Percentiles rank a stretch among this genome's conserved stretches.
Evolutionary conservation across 768 basidiomycete genomes (phyloP).

Genomic region (Rhizopogon vesiculosus): DNA sequence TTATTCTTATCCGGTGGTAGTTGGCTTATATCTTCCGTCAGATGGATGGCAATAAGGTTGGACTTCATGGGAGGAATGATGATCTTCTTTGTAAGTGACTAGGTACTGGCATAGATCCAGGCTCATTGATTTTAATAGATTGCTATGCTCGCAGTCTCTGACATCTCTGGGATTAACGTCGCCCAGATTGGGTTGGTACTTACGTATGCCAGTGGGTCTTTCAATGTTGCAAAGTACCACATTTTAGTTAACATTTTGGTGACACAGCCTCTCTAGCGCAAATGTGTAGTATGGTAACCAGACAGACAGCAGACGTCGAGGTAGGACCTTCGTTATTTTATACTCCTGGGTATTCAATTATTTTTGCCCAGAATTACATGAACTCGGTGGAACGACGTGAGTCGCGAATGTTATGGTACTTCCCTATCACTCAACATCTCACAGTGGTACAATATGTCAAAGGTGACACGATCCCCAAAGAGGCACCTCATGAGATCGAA

Average conservation of each 20-base stretch:
- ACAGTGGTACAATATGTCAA: slow-evolving; percentile 53
- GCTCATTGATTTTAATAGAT: slow-evolving; percentile 34
- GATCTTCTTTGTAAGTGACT: slow-evolving; percentile 43
- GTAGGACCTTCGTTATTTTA: slow-evolving; percentile 23
- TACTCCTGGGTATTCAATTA: background rate
- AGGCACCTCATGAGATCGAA: slow-evolving; percentile 58
- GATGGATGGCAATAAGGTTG: slow-evolving; percentile 69
- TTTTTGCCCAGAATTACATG: slow-evolving; percentile 51
- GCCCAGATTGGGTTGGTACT: slow-evolving; percentile 70
- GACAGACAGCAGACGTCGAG: slow-evolving; percentile 64
- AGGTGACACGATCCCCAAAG: slow-evolving; percentile 49
- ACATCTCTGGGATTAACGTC: slow-evolving; percentile 52
- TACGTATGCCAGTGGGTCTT: slow-evolving; percentile 51
- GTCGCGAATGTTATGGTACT: background rate
- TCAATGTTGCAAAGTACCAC: background rate
- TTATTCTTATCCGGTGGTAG: background rate
- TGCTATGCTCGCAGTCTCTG: slow-evolving; percentile 57
- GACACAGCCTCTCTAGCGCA: slow-evolving; percentile 45
- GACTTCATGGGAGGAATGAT: slow-evolving; percentile 64
- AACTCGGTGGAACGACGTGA: slow-evolving; percentile 58
- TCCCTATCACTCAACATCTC: background rate
- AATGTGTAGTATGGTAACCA: slow-evolving; percentile 47
- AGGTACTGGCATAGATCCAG: too few species aligned
- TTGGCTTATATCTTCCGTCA: slow-evolving; percentile 9
- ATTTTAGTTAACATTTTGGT: background rate